A percentile compares a stretch with the other conserved stretches of the same genome.
phyloP scores from a whole-genome alignment of 345 rosid genomes.

The Anacardium occidentale region DNA sequence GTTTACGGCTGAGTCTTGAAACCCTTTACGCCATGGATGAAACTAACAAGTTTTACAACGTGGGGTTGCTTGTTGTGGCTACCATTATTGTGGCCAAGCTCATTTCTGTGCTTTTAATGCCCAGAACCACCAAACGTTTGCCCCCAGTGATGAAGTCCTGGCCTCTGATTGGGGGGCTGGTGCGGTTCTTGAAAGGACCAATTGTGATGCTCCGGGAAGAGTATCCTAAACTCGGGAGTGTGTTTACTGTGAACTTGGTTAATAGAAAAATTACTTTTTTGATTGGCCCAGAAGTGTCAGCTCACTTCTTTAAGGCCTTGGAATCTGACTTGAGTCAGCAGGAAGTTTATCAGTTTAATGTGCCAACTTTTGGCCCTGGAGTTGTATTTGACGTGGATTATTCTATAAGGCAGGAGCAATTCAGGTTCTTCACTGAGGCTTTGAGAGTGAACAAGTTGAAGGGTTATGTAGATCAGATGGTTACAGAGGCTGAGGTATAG shows the following conservation, averaged over 20 bases:
- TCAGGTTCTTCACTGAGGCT: constrained; percentile 90
- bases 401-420: constrained; percentile 85
- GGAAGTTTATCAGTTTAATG: constrained; percentile 94
- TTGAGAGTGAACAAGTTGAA: constrained; percentile 77
- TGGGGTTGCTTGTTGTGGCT: constrained; percentile 56
- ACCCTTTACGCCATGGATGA: constrained; percentile 34
- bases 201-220: constrained; percentile 80
- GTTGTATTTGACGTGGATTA: constrained; percentile 96
- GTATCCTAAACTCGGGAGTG: constrained; percentile 86
- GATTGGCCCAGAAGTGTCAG: constrained; percentile 94
- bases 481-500: constrained; percentile 77
- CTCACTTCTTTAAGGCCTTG: constrained; percentile 91
- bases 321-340: constrained; percentile 94
- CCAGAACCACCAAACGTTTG: constrained; percentile 61
- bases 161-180: constrained; percentile 73
- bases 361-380: constrained; percentile 95
- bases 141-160: constrained; percentile 67
- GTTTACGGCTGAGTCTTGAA: constrained; percentile 14
- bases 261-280: constrained; percentile 87
- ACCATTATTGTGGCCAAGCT: constrained; percentile 76
- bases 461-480: constrained; percentile 98
- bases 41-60: constrained; percentile 57
- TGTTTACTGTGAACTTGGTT: constrained; percentile 69
- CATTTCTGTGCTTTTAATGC: constrained; percentile 52
- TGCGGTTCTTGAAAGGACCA: constrained; percentile 78